These are phyloP conservation scores for Alternaria conjuncta DNA, from an alignment of 2,329 filamentous ascomycete species.

Conservation along the genomic window DNA sequence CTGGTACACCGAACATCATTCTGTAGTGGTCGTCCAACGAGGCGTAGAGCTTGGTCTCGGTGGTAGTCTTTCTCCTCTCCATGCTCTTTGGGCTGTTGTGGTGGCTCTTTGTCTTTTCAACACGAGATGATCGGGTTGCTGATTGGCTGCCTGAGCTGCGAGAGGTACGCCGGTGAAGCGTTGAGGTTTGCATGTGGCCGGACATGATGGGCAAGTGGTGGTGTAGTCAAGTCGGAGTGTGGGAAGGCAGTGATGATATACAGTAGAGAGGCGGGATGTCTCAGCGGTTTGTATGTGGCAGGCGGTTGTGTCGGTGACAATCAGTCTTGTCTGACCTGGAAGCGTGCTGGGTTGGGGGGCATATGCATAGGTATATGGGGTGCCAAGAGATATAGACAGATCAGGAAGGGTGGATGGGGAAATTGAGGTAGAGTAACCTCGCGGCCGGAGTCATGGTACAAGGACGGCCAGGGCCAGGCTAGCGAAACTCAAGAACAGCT, in stretches of 20 bases:
- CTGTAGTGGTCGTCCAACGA: constrained; percentile 51
- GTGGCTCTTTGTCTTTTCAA: constrained; percentile 50
- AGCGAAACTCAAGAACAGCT: constrained; percentile 37
- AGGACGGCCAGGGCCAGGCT: constrained; percentile 38
- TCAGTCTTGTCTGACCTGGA: constrained; percentile 26
- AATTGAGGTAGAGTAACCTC: constrained; percentile 35
- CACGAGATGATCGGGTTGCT: constrained; percentile 39
- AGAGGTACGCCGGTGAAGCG: constrained; percentile 39
- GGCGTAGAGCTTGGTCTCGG: constrained; percentile 46
- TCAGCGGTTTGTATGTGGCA: constrained; percentile 14
- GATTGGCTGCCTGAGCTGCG: constrained; percentile 40
- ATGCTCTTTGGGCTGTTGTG: constrained; percentile 47
- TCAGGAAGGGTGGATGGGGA: constrained; percentile 43
- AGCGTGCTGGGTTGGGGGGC: constrained; percentile 24
- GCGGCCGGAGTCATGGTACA: constrained; percentile 43
- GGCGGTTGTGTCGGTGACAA: constrained; percentile 25
- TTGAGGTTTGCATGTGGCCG: constrained; percentile 34
- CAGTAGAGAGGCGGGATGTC: constrained; percentile 3
- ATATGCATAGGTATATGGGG: constrained; percentile 46
- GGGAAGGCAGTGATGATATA: constrained; percentile 17
- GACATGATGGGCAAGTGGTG: constrained; percentile 30
- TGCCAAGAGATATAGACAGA: constrained; percentile 48
- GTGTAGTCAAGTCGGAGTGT: constrained; percentile 10
- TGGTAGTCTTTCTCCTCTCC: constrained; percentile 49
- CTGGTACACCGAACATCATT: constrained; percentile 49